phyloP scores from a whole-genome alignment of 192 early-diverging fungal genomes.

The Backusella parvicylindrica region DNA sequence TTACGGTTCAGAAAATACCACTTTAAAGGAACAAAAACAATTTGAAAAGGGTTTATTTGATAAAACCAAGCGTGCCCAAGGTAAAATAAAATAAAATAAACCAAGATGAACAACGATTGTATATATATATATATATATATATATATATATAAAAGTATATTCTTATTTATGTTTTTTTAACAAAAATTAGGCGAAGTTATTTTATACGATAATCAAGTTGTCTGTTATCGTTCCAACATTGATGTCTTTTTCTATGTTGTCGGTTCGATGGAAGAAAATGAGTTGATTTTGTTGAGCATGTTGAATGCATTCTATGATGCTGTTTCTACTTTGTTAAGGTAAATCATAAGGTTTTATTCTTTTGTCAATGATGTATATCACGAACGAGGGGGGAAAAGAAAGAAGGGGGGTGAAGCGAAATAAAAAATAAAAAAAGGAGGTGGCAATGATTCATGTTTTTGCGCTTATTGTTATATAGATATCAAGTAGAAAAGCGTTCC shows the following conservation, averaged over 20 bases:
- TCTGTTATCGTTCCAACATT: slow-evolving; percentile 80
- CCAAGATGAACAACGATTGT: neutral
- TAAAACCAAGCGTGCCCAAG: slow-evolving; percentile 81
- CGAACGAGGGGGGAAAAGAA: neutral
- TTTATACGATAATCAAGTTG: slow-evolving; percentile 90
- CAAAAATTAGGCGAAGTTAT: slow-evolving; percentile 91
- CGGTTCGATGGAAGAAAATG: slow-evolving; percentile 90
- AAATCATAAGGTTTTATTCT: slow-evolving; percentile 4
- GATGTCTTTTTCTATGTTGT: slow-evolving; percentile 93
- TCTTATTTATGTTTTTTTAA: too few relatives aligned
- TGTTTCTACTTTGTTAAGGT: slow-evolving; percentile 80
- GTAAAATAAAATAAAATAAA: slow-evolving; percentile 35
- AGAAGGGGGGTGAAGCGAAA: neutral
- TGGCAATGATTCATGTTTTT: neutral
- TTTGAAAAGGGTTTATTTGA: slow-evolving; percentile 92
- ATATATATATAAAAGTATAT: slow-evolving; percentile 3
- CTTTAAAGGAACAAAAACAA: slow-evolving; percentile 79
- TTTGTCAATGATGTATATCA: neutral
- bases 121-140: neutral
- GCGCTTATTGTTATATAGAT: slow-evolving; percentile 43
- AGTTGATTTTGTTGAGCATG: slow-evolving; percentile 77
- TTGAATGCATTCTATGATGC: slow-evolving; percentile 84
- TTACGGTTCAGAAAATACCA: slow-evolving; percentile 56
- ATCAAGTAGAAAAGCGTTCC: slow-evolving; percentile 87
- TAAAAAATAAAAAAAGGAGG: neutral